These are phyloP conservation scores for Fusarium duplospermum DNA, from an alignment of 2,329 filamentous ascomycete species.

Conservation along the genomic window DNA sequence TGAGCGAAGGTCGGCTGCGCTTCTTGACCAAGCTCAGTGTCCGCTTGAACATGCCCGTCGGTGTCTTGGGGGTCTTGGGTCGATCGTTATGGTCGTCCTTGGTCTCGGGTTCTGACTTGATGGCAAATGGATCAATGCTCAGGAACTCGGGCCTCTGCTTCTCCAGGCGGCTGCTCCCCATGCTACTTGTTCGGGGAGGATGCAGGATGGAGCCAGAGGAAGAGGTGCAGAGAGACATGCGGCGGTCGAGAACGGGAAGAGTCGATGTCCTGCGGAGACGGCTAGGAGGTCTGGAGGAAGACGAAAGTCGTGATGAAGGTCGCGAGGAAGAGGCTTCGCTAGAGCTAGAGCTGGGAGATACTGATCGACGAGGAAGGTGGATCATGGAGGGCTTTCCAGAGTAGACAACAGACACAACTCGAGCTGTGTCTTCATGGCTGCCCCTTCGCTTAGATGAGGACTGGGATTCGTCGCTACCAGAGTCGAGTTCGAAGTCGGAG, in stretches of 20 bases:
- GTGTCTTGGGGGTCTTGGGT: slow-evolving; percentile 54
- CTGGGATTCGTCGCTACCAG: slow-evolving; percentile 52
- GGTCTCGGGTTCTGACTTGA: slow-evolving; percentile 47
- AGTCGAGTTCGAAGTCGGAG: slow-evolving; percentile 66
- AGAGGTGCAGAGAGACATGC: slow-evolving; percentile 49
- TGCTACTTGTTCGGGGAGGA: slow-evolving; percentile 58
- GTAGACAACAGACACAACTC: slow-evolving; percentile 69
- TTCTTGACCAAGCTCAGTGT: slow-evolving; percentile 67
- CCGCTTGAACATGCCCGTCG: slow-evolving; percentile 62
- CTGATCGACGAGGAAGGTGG: slow-evolving; percentile 60
- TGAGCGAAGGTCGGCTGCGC: slow-evolving; percentile 64
- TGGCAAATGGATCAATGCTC: slow-evolving; percentile 65
- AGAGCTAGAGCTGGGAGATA: slow-evolving; percentile 52
- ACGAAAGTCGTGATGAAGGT: slow-evolving; percentile 24
- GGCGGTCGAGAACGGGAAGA: slow-evolving; percentile 48
- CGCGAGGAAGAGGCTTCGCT: slow-evolving; percentile 43
- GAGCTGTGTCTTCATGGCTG: slow-evolving; percentile 67
- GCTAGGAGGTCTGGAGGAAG: slow-evolving; percentile 34
- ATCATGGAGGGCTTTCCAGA: slow-evolving; percentile 70
- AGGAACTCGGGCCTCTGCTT: slow-evolving; percentile 62
- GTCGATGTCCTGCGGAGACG: slow-evolving; percentile 47
- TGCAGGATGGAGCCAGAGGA: slow-evolving; percentile 50
- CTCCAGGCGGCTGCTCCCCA: slow-evolving; percentile 50
- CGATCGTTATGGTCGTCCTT: slow-evolving; percentile 46
- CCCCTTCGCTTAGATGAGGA: slow-evolving; percentile 46